A percentile compares a stretch with the other conserved stretches of the same genome.
Evolutionary conservation across 2,329 filamentous ascomycete genomes (phyloP).

Genomic region (Aspergillus ochraceus): DNA sequence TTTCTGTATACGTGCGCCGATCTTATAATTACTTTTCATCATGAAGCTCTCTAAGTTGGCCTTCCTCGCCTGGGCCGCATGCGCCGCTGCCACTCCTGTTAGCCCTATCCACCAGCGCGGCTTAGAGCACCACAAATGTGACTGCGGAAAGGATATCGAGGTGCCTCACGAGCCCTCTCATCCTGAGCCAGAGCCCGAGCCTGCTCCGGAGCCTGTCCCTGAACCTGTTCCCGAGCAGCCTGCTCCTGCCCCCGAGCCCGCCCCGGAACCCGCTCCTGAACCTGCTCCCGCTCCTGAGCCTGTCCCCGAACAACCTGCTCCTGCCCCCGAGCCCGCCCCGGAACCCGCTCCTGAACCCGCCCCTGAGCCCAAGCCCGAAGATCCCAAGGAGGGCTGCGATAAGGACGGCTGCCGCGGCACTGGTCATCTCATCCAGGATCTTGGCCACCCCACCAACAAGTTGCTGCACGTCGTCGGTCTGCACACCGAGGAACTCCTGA

Average conservation of each 20-base stretch:
- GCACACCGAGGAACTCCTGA: constrained; percentile 27
- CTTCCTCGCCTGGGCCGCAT: constrained; percentile 18
- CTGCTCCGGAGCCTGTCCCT: constrained; percentile 1
- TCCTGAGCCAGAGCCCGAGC: neutral
- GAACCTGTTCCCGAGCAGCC: constrained; percentile 4
- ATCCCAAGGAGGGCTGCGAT: constrained; percentile 11
- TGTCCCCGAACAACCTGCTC: neutral
- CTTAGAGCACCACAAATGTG: constrained; percentile 6
- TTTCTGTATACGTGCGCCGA: neutral
- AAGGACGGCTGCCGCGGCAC: constrained; percentile 19
- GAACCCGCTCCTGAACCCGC: neutral
- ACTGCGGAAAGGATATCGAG: constrained; percentile 10
- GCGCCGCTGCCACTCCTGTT: constrained; percentile 15
- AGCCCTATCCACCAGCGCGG: constrained; percentile 6
- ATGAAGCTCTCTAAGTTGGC: constrained; percentile 20
- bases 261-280: neutral
- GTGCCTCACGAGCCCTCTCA: neutral
- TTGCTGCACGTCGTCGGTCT: constrained; percentile 31
- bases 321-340: neutral
- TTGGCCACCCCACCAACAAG: constrained; percentile 32
- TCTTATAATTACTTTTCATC: constrained; percentile 9
- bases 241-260: neutral
- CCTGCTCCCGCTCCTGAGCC: neutral
- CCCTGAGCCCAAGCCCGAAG: neutral
- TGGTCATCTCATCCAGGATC: constrained; percentile 32